Evolutionary conservation across 1,284 basidiomycete species (phyloP), one percentile per base, ranked within the genome.

Genomic region (Sporisorium exsertum): DNA sequence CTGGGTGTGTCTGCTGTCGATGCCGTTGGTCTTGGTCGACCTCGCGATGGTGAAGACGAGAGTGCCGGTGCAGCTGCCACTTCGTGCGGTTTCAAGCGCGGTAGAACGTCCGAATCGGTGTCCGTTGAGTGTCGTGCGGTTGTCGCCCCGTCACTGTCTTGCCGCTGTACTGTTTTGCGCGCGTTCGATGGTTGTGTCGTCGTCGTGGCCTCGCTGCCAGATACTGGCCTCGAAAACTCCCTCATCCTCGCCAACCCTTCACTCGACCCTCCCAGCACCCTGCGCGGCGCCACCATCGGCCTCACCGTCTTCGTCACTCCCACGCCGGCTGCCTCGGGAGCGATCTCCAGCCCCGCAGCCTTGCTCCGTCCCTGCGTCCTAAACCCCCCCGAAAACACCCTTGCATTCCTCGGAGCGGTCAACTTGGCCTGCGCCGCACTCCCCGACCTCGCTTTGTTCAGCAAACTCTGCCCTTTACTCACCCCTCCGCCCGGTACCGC

Each of bases 391-490:
- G n/a, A n/a, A n/a, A 13, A 5, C 35, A 35, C 15, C 29, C 56
- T 47, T 5, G 43, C 55, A 22, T 35, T 43, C 7, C 64, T 33
- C 32, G 65, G 58, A 7, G 64, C 67, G 0, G 74, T 72, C 33
- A 77, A 33, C 47, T 69, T 72, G 15, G 74, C 74, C 47, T 63
- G 61, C 12, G 74, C 74, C 1, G 27, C 63, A 45, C 70, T 72
- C 3, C 70, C 63, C 9, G 56, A 60, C 20, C 65, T 47, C 1
- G 74, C 74, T 52, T 73, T 77, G 43, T 65, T 72, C 54, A 77
- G 32, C 59, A 77, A n/a, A 58, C 66, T 77, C 49, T 77, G 74
- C 10, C 74, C 74, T n/a, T 77, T 77, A 10, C 62, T 77, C 33
- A 62, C 60, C 2, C 67, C 58, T 1, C 50, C 58, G 1, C 63